Base-by-base conservation (phyloP, 129 eudicot genomes). In the Tanacetum coccineum region DNA sequence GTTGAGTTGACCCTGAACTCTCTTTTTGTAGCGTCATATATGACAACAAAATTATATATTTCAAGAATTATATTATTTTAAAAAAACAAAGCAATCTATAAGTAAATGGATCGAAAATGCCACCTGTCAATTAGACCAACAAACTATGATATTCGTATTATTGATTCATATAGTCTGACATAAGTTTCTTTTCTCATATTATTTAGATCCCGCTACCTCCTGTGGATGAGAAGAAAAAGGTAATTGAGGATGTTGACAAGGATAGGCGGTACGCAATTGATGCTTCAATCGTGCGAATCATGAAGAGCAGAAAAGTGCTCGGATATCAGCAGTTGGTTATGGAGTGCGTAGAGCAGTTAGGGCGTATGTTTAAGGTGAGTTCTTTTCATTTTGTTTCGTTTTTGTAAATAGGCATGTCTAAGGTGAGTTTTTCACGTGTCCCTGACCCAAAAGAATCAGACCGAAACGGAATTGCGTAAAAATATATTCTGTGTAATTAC, bases 181-280 rank as follows among this genome's bases (percentile, higher is more conserved):
- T 26, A 18, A 3, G 44, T 13, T 11, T 28, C 9, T 8, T 68
- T 51, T 40, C 5, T 0, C 76, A 1, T 51, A 28, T 19, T 78
- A 10, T 72, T 36, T 72, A 92, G 98, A 88, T 92, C 71, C 96
- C 98, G 58, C 81, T 92, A 26, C 98, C 98, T 40, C 98, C 89
- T 7, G 90, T 92, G 64, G 98, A 92, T 67, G 98, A 92, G 85
- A 92, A 84, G 87, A 88, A 88, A 73, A 92, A 92, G 84, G 96
- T 88, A 4, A 83, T 92, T 66, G 96, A 85, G 75, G 98, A 91
- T 78, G 98, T 91, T 72, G 97, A 87, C 57, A 87, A 87, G 63
- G 97, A 91, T 69, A 75, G 97, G 54, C 71, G 96, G 45, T 85
- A 91, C 76, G 94, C 96, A 9, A 91, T 91, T 68, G 97, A 91